phyloP scores from a whole-genome alignment of 1,284 basidiomycete species.

The Dichomitus squalens region DNA sequence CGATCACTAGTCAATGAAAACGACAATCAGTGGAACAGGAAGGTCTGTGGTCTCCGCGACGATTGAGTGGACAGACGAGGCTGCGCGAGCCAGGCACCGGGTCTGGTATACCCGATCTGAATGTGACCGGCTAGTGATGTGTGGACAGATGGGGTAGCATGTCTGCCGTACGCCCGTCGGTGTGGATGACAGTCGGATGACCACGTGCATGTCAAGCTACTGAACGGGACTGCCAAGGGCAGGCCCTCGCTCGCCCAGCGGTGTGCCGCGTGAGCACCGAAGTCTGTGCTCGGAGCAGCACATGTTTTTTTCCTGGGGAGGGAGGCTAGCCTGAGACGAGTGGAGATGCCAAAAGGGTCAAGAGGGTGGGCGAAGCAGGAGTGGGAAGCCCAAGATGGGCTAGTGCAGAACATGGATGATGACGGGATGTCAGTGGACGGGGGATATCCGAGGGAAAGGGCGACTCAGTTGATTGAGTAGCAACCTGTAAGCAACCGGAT shows the following conservation, averaged over 20 bases:
- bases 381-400: conserved; percentile 4
- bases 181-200: not conserved
- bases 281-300: too few species aligned
- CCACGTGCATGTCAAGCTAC: too few species aligned
- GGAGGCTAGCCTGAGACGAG: not conserved
- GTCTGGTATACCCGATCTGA: not conserved
- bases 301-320: not conserved
- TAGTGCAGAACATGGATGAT: not conserved
- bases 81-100: not conserved
- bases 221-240: too few species aligned
- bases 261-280: too few species aligned
- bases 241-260: too few species aligned
- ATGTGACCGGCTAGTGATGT: not conserved
- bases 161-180: not conserved
- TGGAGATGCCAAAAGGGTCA: conserved; percentile 7
- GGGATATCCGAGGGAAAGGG: conserved; percentile 8
- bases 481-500: conserved; percentile 6
- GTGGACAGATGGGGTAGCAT: not conserved
- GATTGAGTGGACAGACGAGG: not conserved
- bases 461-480: conserved; percentile 1
- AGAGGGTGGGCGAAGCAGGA: conserved; percentile 3
- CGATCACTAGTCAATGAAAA: too few species aligned
- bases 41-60: not conserved
- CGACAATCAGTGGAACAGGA: too few species aligned
- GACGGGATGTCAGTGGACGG: too few species aligned